Evolutionary conservation across 306 rosid genomes (phyloP).

Genomic region (Begonia loranthoides): DNA sequence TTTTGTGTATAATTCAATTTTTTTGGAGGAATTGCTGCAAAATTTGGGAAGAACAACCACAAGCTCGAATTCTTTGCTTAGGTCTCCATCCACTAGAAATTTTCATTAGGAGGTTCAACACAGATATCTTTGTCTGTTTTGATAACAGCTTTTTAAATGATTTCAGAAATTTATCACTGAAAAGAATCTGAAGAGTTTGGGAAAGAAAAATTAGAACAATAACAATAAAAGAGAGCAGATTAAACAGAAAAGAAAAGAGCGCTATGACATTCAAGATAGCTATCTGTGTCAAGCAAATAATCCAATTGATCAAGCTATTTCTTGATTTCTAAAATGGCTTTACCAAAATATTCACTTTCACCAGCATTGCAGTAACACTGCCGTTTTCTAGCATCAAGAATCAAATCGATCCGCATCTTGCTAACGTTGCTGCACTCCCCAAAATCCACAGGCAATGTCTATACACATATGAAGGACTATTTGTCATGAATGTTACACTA

Average conservation of each 20-base stretch:
- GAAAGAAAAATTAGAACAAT: not conserved
- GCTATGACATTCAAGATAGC: too few species aligned
- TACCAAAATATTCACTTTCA: slow-evolving; percentile 44
- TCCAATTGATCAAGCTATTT: slow-evolving; percentile 49
- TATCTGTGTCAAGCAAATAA: slow-evolving; percentile 59
- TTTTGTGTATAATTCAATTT: too few species aligned
- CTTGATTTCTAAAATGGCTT: slow-evolving; percentile 38
- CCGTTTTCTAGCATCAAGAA: slow-evolving; percentile 44
- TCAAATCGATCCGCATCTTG: slow-evolving; percentile 24
- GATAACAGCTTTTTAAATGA: slow-evolving; percentile 41
- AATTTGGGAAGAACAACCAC: slow-evolving; percentile 31
- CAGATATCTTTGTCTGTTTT: slow-evolving; percentile 23
- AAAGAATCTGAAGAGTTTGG: slow-evolving; percentile 31
- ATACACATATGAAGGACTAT: not conserved
- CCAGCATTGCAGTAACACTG: slow-evolving; percentile 52
- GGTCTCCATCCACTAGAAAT: slow-evolving; percentile 77
- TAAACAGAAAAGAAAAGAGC: too few species aligned
- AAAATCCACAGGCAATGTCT: slow-evolving; percentile 73
- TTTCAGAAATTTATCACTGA: slow-evolving; percentile 54
- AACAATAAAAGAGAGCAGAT: too few species aligned
- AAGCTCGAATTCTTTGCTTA: slow-evolving; percentile 19
- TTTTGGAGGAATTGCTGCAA: slow-evolving; percentile 37
- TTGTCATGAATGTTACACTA: too few species aligned
- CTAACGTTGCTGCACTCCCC: slow-evolving; percentile 46
- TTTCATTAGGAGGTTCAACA: slow-evolving; percentile 37